Conservation (phyloP, 2,329 filamentous ascomycete genomes). For the Diaporthe batatas region DNA sequence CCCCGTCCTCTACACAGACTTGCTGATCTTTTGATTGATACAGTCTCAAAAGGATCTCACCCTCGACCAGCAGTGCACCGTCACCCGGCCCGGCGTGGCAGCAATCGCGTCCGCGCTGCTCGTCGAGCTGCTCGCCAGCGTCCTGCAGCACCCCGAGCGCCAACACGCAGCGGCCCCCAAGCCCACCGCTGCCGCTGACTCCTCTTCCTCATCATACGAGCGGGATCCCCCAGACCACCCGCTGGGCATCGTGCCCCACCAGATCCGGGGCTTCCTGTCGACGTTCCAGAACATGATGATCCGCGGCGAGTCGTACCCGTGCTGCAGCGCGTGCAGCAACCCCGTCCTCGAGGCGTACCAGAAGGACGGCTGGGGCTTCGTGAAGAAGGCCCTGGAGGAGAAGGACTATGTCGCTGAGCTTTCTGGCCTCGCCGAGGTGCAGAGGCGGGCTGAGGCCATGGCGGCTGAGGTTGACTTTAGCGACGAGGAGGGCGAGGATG, state of each 20-base stretch:
- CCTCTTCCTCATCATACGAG: slow-evolving; percentile 58
- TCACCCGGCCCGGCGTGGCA: slow-evolving; percentile 92
- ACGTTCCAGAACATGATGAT: slow-evolving; percentile 82
- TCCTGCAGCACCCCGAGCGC: slow-evolving; percentile 88
- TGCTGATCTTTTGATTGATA: slow-evolving; percentile 45
- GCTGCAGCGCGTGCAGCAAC: slow-evolving; percentile 84
- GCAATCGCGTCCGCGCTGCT: slow-evolving; percentile 91
- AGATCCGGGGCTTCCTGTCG: slow-evolving; percentile 82
- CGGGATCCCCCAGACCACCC: slow-evolving; percentile 71
- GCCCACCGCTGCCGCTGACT: slow-evolving; percentile 49
- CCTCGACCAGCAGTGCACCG: slow-evolving; percentile 97
- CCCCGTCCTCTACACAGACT: slow-evolving; percentile 7
- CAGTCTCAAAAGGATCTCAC: slow-evolving; percentile 95
- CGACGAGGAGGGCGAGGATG: slow-evolving; percentile 63
- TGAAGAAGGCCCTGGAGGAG: slow-evolving; percentile 80
- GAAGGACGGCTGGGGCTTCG: slow-evolving; percentile 79
- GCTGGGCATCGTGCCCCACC: slow-evolving; percentile 81
- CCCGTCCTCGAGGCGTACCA: slow-evolving; percentile 78
- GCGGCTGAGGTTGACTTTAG: slow-evolving; percentile 71
- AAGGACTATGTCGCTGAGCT: slow-evolving; percentile 84
- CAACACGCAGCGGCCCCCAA: slow-evolving; percentile 71
- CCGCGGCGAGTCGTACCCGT: slow-evolving; percentile 80
- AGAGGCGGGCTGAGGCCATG: slow-evolving; percentile 67
- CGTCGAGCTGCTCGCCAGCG: slow-evolving; percentile 88
- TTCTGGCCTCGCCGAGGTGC: slow-evolving; percentile 80